Percentiles rank a stretch among this genome's conserved stretches.
phyloP scores from a whole-genome alignment of 1,284 basidiomycete species.

The Cutaneotrichosporon mucoides region DNA sequence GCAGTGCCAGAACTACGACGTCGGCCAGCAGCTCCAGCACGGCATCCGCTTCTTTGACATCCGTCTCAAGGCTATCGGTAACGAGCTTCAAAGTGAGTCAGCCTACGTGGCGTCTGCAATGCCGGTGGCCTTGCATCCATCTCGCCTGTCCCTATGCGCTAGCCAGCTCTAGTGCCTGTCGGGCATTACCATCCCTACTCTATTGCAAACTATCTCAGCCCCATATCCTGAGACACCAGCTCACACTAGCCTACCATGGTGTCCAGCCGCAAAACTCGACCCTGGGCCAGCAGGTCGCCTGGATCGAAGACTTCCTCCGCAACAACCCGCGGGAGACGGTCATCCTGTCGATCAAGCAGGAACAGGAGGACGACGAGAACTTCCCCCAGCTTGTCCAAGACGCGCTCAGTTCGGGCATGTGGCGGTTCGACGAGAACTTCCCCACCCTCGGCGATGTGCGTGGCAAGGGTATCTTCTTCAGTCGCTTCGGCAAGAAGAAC shows the following conservation, averaged over 20 bases:
- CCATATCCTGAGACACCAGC: neutral
- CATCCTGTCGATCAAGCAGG: constrained; percentile 81
- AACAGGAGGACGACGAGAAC: constrained; percentile 51
- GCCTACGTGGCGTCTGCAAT: too few species aligned
- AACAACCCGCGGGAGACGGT: constrained; percentile 64
- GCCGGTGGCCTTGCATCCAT: too few species aligned
- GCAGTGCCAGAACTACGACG: constrained; percentile 45
- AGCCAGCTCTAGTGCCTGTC: too few species aligned
- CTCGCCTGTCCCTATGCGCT: too few species aligned
- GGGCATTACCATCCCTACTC: too few species aligned
- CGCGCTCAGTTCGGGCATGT: constrained; percentile 62
- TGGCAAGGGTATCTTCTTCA: constrained; percentile 75
- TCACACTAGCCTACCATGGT: constrained; percentile 64
- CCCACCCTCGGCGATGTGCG: constrained; percentile 74
- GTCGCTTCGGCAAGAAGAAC: constrained; percentile 57
- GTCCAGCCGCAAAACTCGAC: constrained; percentile 63
- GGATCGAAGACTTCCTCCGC: constrained; percentile 62
- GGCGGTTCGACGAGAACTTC: constrained; percentile 73
- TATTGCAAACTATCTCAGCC: too few species aligned
- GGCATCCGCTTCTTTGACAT: constrained; percentile 76
- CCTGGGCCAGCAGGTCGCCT: constrained; percentile 57
- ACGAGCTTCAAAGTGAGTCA: constrained; percentile 48
- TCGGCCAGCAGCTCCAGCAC: constrained; percentile 42
- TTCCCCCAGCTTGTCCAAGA: constrained; percentile 67
- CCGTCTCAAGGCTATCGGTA: constrained; percentile 63